A percentile compares a stretch with the other conserved stretches of the same genome.
These are phyloP conservation scores for Macroventuria anomochaeta DNA, from an alignment of 2,329 filamentous ascomycete species.

Conservation along the genomic window DNA sequence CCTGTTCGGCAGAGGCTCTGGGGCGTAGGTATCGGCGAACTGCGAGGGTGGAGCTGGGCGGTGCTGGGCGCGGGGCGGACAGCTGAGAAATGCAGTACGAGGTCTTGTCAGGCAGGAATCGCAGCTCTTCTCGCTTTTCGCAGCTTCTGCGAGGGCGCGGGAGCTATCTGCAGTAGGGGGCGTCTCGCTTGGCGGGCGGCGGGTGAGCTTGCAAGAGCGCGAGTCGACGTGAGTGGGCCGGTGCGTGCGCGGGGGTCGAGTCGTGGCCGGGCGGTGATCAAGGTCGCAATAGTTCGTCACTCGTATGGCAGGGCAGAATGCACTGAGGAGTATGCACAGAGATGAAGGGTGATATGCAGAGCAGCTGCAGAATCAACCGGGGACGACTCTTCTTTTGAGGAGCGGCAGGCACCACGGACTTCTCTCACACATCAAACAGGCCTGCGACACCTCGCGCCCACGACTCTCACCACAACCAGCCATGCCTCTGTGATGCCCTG, in stretches of 20 bases:
- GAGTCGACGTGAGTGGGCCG: constrained; percentile 21
- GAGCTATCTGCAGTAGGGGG: constrained; percentile 44
- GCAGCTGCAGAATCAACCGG: background rate
- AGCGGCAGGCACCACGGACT: constrained; percentile 31
- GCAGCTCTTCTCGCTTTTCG: constrained; percentile 14
- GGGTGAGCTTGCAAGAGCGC: constrained; percentile 30
- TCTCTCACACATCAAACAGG: constrained; percentile 31
- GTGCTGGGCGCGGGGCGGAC: constrained; percentile 9
- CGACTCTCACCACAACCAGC: constrained; percentile 24
- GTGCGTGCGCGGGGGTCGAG: constrained; percentile 22
- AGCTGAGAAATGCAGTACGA: constrained; percentile 9
- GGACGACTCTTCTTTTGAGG: constrained; percentile 24
- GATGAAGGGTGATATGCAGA: background rate
- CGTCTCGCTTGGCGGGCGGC: constrained; percentile 43
- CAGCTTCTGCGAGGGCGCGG: constrained; percentile 28
- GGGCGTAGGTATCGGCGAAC: constrained; percentile 21
- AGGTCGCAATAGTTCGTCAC: constrained; percentile 4
- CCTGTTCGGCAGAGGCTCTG: constrained; percentile 32
- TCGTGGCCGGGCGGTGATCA: constrained; percentile 18
- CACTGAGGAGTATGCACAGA: background rate
- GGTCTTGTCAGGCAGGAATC: constrained; percentile 2
- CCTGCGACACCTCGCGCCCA: constrained; percentile 29
- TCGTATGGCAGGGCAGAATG: background rate
- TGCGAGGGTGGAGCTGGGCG: constrained; percentile 10
- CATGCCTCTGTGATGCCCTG: constrained; percentile 28